Evolutionary conservation across 208 protist genomes (phyloP), one percentile per base, ranked within the genome.

Genomic region (Leishmania turanica): DNA sequence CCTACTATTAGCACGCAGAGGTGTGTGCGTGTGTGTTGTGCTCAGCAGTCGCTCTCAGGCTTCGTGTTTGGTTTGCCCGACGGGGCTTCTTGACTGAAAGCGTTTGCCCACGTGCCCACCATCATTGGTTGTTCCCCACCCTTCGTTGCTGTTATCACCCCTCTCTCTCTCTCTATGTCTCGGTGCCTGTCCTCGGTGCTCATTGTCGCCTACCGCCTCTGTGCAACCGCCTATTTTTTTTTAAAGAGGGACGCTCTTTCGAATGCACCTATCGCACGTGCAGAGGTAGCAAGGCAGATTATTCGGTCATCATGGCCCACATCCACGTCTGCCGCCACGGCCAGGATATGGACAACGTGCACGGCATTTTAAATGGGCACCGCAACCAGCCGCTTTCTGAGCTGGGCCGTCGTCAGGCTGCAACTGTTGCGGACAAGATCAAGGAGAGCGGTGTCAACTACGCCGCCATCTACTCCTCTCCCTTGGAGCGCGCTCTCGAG

Each of bases 331-430:
- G 94, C 81, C 88, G 96, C 45, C 96, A 98, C 77, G 96, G 96
- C n/a, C 94, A 98, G 81, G 93, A 98, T 83, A 81, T 93, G 78
- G 94, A 98, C 84, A 98, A 98, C 81, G 86, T 78, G 15, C 80
- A 86, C 1, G 91, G 94, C 45, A 75, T 97, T 64, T 84, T 98
- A 13, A 98, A 98, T 68, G 96, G 96, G 1, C 96, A 97, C 82
- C 89, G 96, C 24, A 84, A 98, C 78, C 77, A 92, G 49, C 93
- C 94, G 2, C 84, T 98, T 17, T 95, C 96, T 1, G 78, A 84
- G 9, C 84, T 97, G 5, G 96, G 96, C 1, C 72, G 84, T 17
- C 31, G 85, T 31, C 96, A 98, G 86, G 96, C 96, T 17, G 82
- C 51, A 13, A 62, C 68, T 21, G 81, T 96, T 27, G 94, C 94